Base-by-base conservation (phyloP, 345 rosid genomes). In the Anacardium occidentale region DNA sequence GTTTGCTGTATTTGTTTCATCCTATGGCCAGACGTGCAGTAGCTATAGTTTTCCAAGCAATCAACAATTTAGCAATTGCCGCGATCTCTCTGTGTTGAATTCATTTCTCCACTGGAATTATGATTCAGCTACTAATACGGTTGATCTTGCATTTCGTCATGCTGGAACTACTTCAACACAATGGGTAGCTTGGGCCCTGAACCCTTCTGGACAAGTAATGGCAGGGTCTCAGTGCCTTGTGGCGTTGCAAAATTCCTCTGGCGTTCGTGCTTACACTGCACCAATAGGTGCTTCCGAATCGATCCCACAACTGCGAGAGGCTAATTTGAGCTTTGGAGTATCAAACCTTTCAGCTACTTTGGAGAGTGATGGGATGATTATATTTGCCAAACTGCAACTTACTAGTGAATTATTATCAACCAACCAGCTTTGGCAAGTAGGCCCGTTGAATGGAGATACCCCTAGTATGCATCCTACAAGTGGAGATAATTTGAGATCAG, bases 101-200 rank as follows among this genome's bases (percentile, higher is more conserved):
- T 82, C 90, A 14, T 88, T 25, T 74, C 87, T 93, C 26, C 92
- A 93, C 75, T 93, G 96, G 96, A 90, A 64, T 12, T 86, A 71
- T 74, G 14, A 79, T 56, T 59, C 73, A 5, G 62, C 81, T 21
- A 81, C 81, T 34, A 29, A 48, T 21, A 80, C 85, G 29, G 88
- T 81, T n/a, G 85, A 87, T 0, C 53, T 94, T 4, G 97, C 96
- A 0, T 91, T 77, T 77, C 85, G 98, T 15, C 86, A 75, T 59
- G 74, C 78, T 0, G 74, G 81, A 29, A 80, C 91, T 48, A 18
- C 77, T 1, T 4, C 86, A 0, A 55, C 84, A 0, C 64, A 71
- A 2, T 93, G 97, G 97, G 65, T 86, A 6, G 63, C 95, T 15
- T 91, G 97, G 95, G 90, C 87, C 9, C 78, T 93, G 62, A 93